Evolutionary conservation across 495 filamentous ascomycete genomes (phyloP), one percentile per base, ranked within the genome.

Genomic region (Arthonia radiata): DNA sequence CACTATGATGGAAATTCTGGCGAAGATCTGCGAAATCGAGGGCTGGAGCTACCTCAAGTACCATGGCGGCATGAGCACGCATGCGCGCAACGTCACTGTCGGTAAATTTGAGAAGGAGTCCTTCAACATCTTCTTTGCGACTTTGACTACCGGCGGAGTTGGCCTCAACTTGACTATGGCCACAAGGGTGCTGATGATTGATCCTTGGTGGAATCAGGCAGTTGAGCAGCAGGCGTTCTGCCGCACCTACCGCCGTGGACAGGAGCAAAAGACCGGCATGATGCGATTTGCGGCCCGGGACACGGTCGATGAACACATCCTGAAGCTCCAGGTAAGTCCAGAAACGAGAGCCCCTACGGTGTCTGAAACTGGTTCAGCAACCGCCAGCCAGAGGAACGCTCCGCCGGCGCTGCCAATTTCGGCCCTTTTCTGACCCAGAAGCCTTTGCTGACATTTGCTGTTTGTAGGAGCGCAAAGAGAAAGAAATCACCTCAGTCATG

Each of bases 241-340:
- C 11, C 19, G 19, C 11, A 11, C 11, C 11, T 11, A 11, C 7
- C 19, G 19, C 19, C 6, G 19, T 7, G 19, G 19, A 22, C 70
- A 79, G 27, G 27, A 32, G 1, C 49, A 58, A 2, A 38, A 57
- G 10, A 65, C 71, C 0, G 49, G 56, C 18, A 54, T 65, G 29
- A 53, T 54, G 2, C 55, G 60, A 2, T 42, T 73, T 11, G 41
- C 64, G 0, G 52, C 59, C 0, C 28, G 47, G 1, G 44, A 56
- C 4, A 51, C 59, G 0, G 54, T 71, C 13, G 67, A 76, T 30
- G 41, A 53, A 3, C 37, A 44, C 1, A 44, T 74, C 5, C 30
- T 57, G 2, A n/a, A 43, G 0, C 54, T 31, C 47, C 57, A 50
- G 22, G 37, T n/a, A n/a, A n/a, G n/a, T n/a, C n/a, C n/a, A n/a